Evolutionary conservation across 352 stramenopile species (phyloP).

Genomic region (Hyaloperonospora arabidopsidis): DNA sequence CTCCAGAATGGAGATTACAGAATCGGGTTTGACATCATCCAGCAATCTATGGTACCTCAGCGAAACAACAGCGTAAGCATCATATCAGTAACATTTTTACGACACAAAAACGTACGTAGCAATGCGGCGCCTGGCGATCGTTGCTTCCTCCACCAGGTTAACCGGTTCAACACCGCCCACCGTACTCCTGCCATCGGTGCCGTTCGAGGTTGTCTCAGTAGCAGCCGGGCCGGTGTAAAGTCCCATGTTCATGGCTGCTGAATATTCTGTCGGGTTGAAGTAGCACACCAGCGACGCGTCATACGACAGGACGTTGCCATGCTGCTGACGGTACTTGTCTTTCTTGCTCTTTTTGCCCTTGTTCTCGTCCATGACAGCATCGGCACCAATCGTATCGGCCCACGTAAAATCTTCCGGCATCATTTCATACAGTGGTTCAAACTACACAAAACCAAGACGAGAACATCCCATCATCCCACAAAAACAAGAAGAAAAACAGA

Average conservation of each 20-base stretch:
- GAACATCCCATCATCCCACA: background rate
- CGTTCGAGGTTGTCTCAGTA: constrained; percentile 12
- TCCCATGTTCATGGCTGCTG: constrained; percentile 47
- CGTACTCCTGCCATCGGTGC: constrained; percentile 16
- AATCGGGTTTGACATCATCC: constrained; percentile 41
- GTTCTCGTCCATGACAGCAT: constrained; percentile 40
- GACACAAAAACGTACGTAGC: constrained; percentile 33
- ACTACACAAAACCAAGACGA: constrained; percentile 25
- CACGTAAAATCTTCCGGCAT: constrained; percentile 56
- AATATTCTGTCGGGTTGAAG: constrained; percentile 74
- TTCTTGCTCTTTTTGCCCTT: constrained; percentile 46
- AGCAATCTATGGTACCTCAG: constrained; percentile 34
- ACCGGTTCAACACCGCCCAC: constrained; percentile 15
- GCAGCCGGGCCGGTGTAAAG: constrained; percentile 43
- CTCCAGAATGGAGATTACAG: constrained; percentile 36
- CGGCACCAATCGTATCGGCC: constrained; percentile 51
- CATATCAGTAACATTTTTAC: background rate
- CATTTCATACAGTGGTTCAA: constrained; percentile 61
- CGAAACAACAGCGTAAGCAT: background rate
- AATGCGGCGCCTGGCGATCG: constrained; percentile 44
- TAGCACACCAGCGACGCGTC: constrained; percentile 67
- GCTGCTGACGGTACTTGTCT: constrained; percentile 31
- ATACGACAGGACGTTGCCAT: constrained; percentile 43
- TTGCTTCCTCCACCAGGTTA: constrained; percentile 60
- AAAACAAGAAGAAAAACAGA: constrained; percentile 1